Evolutionary conservation across 768 basidiomycete species (phyloP).

Genomic region (Mycena belliarum): DNA sequence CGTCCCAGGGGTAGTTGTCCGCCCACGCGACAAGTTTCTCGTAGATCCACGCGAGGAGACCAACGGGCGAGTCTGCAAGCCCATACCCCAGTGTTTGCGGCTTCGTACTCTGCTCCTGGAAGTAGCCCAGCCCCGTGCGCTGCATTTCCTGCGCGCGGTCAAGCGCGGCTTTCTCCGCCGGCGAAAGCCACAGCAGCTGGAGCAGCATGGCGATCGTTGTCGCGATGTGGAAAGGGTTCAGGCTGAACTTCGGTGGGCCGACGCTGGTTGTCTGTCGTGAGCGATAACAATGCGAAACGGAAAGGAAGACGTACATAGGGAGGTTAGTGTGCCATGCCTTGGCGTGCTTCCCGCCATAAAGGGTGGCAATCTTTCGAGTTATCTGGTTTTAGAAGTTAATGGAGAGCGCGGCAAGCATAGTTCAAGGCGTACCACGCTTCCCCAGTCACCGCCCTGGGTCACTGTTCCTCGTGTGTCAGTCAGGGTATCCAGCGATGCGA

Average conservation of each 20-base stretch:
- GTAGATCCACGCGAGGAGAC: constrained; percentile 7
- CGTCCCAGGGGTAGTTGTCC: constrained; percentile 5
- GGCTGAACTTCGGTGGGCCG: background rate
- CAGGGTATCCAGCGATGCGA: too few species aligned
- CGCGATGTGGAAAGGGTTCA: too few species aligned
- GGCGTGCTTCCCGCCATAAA: constrained; percentile 37
- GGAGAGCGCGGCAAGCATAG: background rate
- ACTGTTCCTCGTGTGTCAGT: constrained; percentile 19
- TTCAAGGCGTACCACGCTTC: constrained; percentile 38
- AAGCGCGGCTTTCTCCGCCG: background rate
- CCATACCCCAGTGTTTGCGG: constrained; percentile 4
- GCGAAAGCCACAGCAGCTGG: too few species aligned
- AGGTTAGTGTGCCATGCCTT: constrained; percentile 58
- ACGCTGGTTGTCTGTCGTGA: too few species aligned
- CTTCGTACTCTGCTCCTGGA: background rate
- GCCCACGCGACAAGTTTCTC: constrained; percentile 3
- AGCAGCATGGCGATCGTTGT: too few species aligned
- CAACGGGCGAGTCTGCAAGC: constrained; percentile 1
- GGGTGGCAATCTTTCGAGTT: constrained; percentile 29
- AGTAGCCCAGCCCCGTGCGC: background rate
- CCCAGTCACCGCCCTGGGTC: constrained; percentile 53
- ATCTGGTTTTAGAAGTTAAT: constrained; percentile 24
- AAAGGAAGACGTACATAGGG: constrained; percentile 33
- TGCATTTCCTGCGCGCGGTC: background rate
- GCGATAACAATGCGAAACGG: background rate